Base-by-base conservation (phyloP, 225 moss, liverwort and hornwort species). In the Physcomitrellopsis africana region DNA sequence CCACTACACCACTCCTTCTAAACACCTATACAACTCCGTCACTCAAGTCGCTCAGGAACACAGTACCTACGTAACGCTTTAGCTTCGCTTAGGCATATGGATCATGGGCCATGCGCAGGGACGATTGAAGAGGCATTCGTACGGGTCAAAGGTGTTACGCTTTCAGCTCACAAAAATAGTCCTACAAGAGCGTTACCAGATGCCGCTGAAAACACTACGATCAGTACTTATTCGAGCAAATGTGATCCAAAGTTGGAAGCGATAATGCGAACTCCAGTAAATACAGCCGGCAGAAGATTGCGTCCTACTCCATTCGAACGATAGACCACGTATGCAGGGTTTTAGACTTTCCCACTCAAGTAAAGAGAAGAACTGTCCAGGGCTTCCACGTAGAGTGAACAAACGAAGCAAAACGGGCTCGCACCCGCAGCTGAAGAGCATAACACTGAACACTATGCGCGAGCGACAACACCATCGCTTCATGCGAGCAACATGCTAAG, bases 261-360 rank as follows among this genome's bases (percentile, higher is more conserved):
- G 46, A 29, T 72, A 63, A 43, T 56, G 51, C 51, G 23, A 63
- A 23, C 76, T 80, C 54, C 65, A 7, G 32, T 4, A 37, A 37
- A 2, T 37, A 37, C 1, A 37, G 32, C 32, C 15, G 41, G 71
- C 54, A 19, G 47, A 54, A 63, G 63, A 77, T 71, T 70, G 74
- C 70, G 70, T 77, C 84, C 73, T 77, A 80, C 83, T 82, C 70
- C 70, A 46, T 47, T 20, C 32, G 48, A 61, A 65, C 52, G 60
- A 17, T 26, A 74, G 60, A 11, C 32, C 32, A 37, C 7, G 32
- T 37, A 37, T 37, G 32, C 76, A 77, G 70, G 49, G 65, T 77
- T 77, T 66, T 74, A 66, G 51, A 74, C 81, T 29, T 59, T 72
- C 64, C 32, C 32, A 37, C 32, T 22, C 61, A 11, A 37, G n/a